Conservation (phyloP, 768 basidiomycete genomes). For the Mycena alexandri region DNA sequence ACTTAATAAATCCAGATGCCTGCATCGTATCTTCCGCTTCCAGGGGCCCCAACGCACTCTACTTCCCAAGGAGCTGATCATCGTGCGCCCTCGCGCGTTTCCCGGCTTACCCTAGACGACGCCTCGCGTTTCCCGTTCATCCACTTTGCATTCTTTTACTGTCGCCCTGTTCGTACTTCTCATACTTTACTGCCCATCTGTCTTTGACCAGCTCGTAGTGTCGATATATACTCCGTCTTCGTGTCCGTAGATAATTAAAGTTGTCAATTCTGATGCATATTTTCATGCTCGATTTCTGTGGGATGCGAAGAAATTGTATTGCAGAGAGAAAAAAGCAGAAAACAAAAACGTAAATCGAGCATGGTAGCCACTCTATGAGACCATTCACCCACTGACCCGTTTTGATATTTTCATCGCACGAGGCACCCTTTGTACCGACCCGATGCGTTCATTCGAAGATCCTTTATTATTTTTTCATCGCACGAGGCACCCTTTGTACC, state of each 20-base stretch:
- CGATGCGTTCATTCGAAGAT: neutral
- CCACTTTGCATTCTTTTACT: no score
- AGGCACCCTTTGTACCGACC: neutral
- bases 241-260: neutral
- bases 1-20: neutral
- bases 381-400: no score
- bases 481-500: constrained; percentile 3
- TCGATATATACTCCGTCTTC: no score
- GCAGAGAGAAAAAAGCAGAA: no score
- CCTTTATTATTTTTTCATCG: no score
- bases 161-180: neutral
- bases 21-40: constrained; percentile 1
- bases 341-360: no score
- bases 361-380: no score
- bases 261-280: neutral
- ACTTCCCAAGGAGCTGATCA: constrained; percentile 12
- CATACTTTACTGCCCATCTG: no score
- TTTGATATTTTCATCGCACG: no score
- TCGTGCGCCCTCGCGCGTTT: constrained; percentile 2
- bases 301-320: neutral
- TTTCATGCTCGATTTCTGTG: neutral
- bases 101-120: constrained; percentile 14
- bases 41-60: constrained; percentile 8
- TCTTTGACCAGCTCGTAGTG: no score
- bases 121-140: no score